phyloP scores from a whole-genome alignment of 2,329 filamentous ascomycete genomes.

The Neonectria coccinea region DNA sequence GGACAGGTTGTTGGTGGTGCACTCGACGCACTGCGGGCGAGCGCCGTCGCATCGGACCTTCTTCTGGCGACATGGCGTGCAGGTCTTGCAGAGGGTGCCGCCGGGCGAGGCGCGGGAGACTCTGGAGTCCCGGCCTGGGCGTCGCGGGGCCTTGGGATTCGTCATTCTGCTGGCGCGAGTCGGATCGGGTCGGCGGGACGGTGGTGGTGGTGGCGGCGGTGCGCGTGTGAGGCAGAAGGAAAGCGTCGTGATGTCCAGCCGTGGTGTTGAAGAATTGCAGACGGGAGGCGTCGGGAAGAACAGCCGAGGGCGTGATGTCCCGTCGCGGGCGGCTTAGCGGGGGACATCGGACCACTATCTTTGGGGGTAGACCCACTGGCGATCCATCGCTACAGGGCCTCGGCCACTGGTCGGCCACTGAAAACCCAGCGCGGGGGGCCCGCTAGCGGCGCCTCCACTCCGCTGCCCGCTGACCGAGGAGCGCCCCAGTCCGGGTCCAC shows the following conservation, averaged over 20 bases:
- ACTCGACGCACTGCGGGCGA: constrained; percentile 50
- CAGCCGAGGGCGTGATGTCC: constrained; percentile 19
- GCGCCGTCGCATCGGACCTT: constrained; percentile 52
- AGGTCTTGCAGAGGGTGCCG: constrained; percentile 50
- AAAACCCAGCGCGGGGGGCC: constrained; percentile 16
- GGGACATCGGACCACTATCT: constrained; percentile 19
- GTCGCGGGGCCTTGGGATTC: constrained; percentile 40
- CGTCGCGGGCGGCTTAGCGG: constrained; percentile 7
- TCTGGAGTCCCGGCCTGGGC: constrained; percentile 38
- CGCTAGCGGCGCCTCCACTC: constrained; percentile 13
- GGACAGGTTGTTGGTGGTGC: constrained; percentile 43
- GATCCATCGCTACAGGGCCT: constrained; percentile 1
- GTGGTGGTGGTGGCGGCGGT: constrained; percentile 1
- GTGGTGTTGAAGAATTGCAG: constrained; percentile 30
- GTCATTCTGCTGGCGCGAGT: constrained; percentile 36
- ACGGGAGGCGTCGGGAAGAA: constrained; percentile 6
- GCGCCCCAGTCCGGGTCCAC: constrained; percentile 20
- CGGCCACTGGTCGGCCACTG: constrained; percentile 14
- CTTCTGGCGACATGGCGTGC: constrained; percentile 51
- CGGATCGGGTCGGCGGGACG: constrained; percentile 5
- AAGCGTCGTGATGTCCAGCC: constrained; percentile 21
- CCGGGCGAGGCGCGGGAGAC: constrained; percentile 38
- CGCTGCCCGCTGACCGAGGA: constrained; percentile 10
- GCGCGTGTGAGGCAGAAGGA: not conserved
- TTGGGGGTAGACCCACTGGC: constrained; percentile 21